Percentiles rank a stretch among this genome's conserved stretches.
Conservation (phyloP, 805 yeast genomes). For the Candida saitoana region DNA sequence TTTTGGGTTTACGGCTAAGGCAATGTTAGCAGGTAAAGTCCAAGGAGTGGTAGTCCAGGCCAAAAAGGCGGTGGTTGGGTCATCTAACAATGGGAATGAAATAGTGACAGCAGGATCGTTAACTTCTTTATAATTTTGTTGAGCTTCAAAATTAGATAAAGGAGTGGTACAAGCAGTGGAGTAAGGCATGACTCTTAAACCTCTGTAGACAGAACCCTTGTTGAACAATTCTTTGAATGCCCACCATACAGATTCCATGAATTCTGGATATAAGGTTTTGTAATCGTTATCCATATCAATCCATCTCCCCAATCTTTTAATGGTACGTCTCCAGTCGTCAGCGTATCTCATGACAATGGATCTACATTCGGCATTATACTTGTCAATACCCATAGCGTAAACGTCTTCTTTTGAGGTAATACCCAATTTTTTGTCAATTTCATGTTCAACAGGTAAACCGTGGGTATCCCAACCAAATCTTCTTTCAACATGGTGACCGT, state of each 20-base stretch:
- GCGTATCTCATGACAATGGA: slow-evolving; percentile 97
- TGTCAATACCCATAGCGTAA: slow-evolving; percentile 86
- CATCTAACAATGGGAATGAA: slow-evolving; percentile 77
- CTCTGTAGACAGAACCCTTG: slow-evolving; percentile 88
- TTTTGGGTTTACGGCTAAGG: slow-evolving; percentile 85
- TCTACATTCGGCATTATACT: slow-evolving; percentile 92
- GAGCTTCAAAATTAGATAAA: slow-evolving; percentile 95
- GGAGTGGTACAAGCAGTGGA: slow-evolving; percentile 98
- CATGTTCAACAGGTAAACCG: slow-evolving; percentile 97
- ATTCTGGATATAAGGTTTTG: slow-evolving; percentile 90
- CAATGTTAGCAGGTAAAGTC: slow-evolving; percentile 95
- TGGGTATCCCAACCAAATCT: slow-evolving; percentile 99
- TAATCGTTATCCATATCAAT: slow-evolving; percentile 98
- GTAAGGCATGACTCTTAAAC: slow-evolving; percentile 97
- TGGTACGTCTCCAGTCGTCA: slow-evolving; percentile 87
- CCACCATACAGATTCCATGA: slow-evolving; percentile 99
- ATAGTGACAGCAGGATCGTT: slow-evolving; percentile 94
- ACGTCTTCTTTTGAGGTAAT: slow-evolving; percentile 94
- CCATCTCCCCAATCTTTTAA: slow-evolving; percentile 97
- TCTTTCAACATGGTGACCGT: slow-evolving; percentile 92
- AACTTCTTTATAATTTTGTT: slow-evolving; percentile 95
- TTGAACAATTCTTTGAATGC: slow-evolving; percentile 84
- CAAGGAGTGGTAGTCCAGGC: slow-evolving; percentile 99
- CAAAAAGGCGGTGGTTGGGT: slow-evolving; percentile 77
- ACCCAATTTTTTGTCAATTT: slow-evolving; percentile 94